phyloP scores from a whole-genome alignment of 805 yeast species.

The Teunomyces stri region DNA sequence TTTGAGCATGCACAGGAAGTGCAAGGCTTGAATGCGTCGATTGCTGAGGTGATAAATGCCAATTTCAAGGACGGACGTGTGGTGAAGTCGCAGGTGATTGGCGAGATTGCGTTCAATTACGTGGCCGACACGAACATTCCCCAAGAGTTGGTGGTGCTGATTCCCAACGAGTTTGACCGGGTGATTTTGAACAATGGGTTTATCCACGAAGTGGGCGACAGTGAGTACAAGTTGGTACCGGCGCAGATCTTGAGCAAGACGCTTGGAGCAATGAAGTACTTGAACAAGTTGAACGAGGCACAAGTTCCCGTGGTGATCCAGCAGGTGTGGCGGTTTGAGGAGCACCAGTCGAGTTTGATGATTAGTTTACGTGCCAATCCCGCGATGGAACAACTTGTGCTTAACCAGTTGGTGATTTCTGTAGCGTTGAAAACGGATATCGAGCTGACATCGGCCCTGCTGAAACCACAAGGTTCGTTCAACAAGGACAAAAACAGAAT shows the following conservation, averaged over 20 bases:
- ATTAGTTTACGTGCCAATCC: slow-evolving; percentile 62
- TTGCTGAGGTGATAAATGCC: slow-evolving; percentile 84
- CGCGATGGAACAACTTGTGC: slow-evolving; percentile 37
- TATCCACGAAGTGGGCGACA: slow-evolving; percentile 24
- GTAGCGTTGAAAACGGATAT: slow-evolving; percentile 61
- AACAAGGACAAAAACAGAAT: slow-evolving; percentile 82
- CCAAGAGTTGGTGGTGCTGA: slow-evolving; percentile 33
- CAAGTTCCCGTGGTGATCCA: slow-evolving; percentile 66
- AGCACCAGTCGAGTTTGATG: slow-evolving; percentile 80
- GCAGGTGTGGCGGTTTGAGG: slow-evolving; percentile 90
- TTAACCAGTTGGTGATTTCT: slow-evolving; percentile 60
- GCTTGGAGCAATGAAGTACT: slow-evolving; percentile 78
- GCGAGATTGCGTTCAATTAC: slow-evolving; percentile 84
- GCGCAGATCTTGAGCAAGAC: slow-evolving; percentile 58
- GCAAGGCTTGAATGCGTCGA: slow-evolving; percentile 71
- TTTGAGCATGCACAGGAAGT: slow-evolving; percentile 11
- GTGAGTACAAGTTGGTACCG: slow-evolving; percentile 45
- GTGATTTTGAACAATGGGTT: slow-evolving; percentile 41
- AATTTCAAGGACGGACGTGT: slow-evolving; percentile 66
- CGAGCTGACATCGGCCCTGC: slow-evolving; percentile 68
- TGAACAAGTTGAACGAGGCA: slow-evolving; percentile 43
- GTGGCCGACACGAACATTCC: slow-evolving; percentile 25
- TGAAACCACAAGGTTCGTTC: slow-evolving; percentile 91
- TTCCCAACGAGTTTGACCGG: slow-evolving; percentile 50
- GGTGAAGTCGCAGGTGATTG: slow-evolving; percentile 61